These are phyloP conservation scores for Pugionium dolabratum DNA, from an alignment of 345 rosid species.

Conservation along the genomic window DNA sequence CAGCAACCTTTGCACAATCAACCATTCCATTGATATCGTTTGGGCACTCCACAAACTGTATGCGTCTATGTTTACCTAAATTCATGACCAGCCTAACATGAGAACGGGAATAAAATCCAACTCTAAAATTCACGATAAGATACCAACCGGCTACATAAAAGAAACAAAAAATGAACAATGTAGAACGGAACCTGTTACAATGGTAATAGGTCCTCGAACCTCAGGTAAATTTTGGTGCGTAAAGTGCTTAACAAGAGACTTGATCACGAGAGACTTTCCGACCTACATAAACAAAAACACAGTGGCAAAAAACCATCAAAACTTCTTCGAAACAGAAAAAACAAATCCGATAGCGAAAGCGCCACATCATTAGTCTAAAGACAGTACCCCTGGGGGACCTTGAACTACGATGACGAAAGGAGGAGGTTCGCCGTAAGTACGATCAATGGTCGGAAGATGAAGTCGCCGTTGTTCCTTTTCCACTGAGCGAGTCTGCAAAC, in stretches of 20 bases:
- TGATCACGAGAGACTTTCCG: constrained; percentile 88
- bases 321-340: background rate
- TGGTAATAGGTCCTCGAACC: constrained; percentile 84
- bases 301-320: constrained; percentile 15
- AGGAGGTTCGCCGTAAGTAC: constrained; percentile 75
- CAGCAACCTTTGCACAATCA: constrained; percentile 90
- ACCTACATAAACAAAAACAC: constrained; percentile 52
- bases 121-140: constrained; percentile 5
- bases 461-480: constrained; percentile 88
- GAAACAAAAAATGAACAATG: constrained; percentile 5
- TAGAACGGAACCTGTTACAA: constrained; percentile 67
- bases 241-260: constrained; percentile 75
- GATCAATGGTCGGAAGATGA: constrained; percentile 75
- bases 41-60: constrained; percentile 96
- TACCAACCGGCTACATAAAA: background rate
- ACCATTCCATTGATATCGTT: constrained; percentile 97
- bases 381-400: constrained; percentile 79
- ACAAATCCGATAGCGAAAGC: background rate
- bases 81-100: constrained; percentile 29
- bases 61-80: constrained; percentile 71
- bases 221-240: constrained; percentile 79
- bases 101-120: constrained; percentile 27
- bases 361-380: background rate
- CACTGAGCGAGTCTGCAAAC: constrained; percentile 58
- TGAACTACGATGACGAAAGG: constrained; percentile 91